Evolutionary conservation across 2,329 filamentous ascomycete species (phyloP), one percentile per base, ranked within the genome.

Genomic region (Fusarium falciforme): DNA sequence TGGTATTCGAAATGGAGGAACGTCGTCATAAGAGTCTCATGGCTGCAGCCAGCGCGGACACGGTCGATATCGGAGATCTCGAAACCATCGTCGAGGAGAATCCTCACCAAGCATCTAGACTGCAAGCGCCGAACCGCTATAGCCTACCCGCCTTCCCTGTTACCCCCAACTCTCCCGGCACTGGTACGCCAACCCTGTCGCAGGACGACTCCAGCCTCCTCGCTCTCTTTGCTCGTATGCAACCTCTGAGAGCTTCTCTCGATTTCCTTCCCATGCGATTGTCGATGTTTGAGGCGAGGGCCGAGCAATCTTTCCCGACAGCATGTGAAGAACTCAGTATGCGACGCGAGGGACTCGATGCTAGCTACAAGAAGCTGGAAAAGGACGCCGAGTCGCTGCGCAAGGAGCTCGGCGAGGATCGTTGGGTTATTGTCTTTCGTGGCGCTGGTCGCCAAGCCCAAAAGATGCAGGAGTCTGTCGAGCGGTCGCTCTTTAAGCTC

Each of bases 1-100:
- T 98, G 57, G 94, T 98, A 33, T 98, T 98, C 79, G 95, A 98
- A 83, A 98, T 98, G 95, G 96, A 99, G 82, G 96, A 98, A 84
- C 93, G 95, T 74, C 89, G 96, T 57, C 96, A 98, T 82, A 93
- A 93, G 81, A 93, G 92, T 54, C 87, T 94, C 72, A 87, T 93
- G 78, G 90, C 90, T 40, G 88, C 87, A 36, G 83, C 85, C 31
- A 84, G 83, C n/a, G 91, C 91, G 20, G 91, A 93, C 47, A 88
- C 89, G 9, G 88, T 87, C 80, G 96, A 98, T 80, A 93, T 98
- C 74, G 93, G 93, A 67, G 95, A 98, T 77, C 87, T 98, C 31
- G 94, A 97, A 79, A 98, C 94, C 0, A 98, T 98, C 66, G 93
- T 97, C 4, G 96, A 98, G 80, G 95, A 98, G 76, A 92, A 92